These are phyloP conservation scores for Balamuthia mandrillaris DNA, from an alignment of 208 protist species.

Conservation along the genomic window DNA sequence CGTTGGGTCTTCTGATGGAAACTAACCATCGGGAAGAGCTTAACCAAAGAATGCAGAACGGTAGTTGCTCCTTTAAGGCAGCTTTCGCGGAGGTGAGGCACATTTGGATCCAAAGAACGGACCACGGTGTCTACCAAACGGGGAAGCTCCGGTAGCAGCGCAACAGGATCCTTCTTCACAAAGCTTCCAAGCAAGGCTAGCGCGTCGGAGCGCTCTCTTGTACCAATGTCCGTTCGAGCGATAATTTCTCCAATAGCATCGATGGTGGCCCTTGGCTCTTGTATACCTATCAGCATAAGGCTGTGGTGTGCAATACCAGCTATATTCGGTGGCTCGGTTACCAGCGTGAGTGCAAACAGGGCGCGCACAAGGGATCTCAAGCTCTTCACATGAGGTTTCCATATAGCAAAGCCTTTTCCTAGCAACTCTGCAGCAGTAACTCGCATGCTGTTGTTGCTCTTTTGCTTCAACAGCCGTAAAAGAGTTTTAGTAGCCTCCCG, in stretches of 20 bases:
- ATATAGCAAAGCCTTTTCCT: neutral
- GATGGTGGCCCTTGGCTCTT: neutral
- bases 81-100: constrained; percentile 57
- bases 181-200: neutral
- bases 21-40: constrained; percentile 65
- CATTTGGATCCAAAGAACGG: constrained; percentile 61
- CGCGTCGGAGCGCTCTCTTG: neutral
- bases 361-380: constrained; percentile 1
- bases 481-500: neutral
- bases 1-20: constrained; percentile 67
- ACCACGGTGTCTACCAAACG: constrained; percentile 54
- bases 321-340: neutral
- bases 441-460: neutral
- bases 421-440: constrained; percentile 14
- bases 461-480: neutral
- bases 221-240: neutral
- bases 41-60: constrained; percentile 67
- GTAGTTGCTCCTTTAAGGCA: constrained; percentile 57
- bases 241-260: neutral
- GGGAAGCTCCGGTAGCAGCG: neutral
- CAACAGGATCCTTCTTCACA: neutral
- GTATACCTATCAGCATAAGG: neutral
- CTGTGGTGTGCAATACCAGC: neutral
- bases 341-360: neutral
- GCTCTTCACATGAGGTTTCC: neutral